Evolutionary conservation across 352 stramenopile species (phyloP).

Genomic region (Pythium chondricola): DNA sequence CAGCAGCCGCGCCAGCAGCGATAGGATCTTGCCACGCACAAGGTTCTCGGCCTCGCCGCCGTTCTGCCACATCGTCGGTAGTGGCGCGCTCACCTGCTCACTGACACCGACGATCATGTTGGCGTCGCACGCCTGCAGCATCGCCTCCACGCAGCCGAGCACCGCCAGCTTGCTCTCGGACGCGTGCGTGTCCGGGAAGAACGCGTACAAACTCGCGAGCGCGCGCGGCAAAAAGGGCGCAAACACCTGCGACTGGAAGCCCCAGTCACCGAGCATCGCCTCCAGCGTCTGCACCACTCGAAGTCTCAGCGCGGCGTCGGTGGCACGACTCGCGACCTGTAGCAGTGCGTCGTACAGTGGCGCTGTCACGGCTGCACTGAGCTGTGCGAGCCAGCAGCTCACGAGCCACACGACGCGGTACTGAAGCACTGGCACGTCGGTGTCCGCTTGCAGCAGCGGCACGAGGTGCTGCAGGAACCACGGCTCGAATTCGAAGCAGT

Average conservation of each 20-base stretch:
- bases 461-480: slow-evolving; percentile 77
- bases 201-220: slow-evolving; percentile 55
- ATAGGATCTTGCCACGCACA: slow-evolving; percentile 75
- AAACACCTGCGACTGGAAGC: slow-evolving; percentile 70
- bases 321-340: slow-evolving; percentile 19
- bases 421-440: slow-evolving; percentile 53
- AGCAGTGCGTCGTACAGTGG: slow-evolving; percentile 77
- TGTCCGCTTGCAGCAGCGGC: slow-evolving; percentile 38
- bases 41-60: slow-evolving; percentile 75
- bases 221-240: slow-evolving; percentile 53
- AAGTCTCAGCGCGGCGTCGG: slow-evolving; percentile 61
- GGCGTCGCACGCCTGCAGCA: slow-evolving; percentile 55
- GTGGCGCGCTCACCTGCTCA: slow-evolving; percentile 58
- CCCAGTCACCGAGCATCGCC: slow-evolving; percentile 77
- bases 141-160: slow-evolving; percentile 59
- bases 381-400: slow-evolving; percentile 80
- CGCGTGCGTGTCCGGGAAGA: slow-evolving; percentile 58
- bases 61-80: slow-evolving; percentile 66
- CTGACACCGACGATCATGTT: slow-evolving; percentile 40
- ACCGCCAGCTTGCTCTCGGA: slow-evolving; percentile 81
- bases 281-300: slow-evolving; percentile 74
- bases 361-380: slow-evolving; percentile 57
- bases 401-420: slow-evolving; percentile 83
- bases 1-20: slow-evolving; percentile 66
- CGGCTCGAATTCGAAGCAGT: slow-evolving; percentile 84